A percentile compares a stretch with the other conserved stretches of the same genome.
phyloP scores from a whole-genome alignment of 75 land plant genomes.

The Sequoia sempervirens region DNA sequence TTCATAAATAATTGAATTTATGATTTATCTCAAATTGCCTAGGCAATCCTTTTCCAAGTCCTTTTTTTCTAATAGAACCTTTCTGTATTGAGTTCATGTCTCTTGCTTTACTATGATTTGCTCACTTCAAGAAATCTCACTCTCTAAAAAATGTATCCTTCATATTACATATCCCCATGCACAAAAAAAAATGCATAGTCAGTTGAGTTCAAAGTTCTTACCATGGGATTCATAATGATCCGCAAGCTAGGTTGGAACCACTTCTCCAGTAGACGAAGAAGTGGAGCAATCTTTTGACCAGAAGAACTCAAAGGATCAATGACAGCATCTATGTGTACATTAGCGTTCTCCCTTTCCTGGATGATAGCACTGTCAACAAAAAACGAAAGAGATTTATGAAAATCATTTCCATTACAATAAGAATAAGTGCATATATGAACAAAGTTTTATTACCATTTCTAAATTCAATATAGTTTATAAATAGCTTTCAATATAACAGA shows the following conservation, averaged over 20 bases:
- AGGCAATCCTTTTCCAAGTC: not conserved
- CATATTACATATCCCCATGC: not conserved
- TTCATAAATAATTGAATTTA: not conserved
- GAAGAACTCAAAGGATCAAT: slow-evolving; percentile 89
- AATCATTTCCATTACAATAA: not conserved
- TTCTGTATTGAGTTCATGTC: not conserved
- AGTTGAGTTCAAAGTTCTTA: slow-evolving; percentile 14
- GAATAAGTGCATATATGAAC: not conserved
- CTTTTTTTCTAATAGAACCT: not conserved
- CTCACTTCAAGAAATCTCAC: not conserved
- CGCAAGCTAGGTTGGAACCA: slow-evolving; percentile 88
- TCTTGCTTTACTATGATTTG: not conserved
- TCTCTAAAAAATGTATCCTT: not conserved
- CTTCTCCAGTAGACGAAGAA: slow-evolving; percentile 65
- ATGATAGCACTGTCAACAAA: slow-evolving; percentile 58
- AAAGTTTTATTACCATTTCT: not conserved
- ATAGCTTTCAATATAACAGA: not conserved
- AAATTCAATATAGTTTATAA: not conserved
- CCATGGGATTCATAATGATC: slow-evolving; percentile 87
- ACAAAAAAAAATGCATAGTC: not conserved
- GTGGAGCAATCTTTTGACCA: slow-evolving; percentile 82
- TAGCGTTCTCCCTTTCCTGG: slow-evolving; percentile 48
- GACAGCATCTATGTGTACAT: slow-evolving; percentile 91
- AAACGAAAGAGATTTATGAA: not conserved
- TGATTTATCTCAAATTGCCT: not conserved